Conservation (phyloP, 306 rosid genomes). For the Coriaria nepalensis region DNA sequence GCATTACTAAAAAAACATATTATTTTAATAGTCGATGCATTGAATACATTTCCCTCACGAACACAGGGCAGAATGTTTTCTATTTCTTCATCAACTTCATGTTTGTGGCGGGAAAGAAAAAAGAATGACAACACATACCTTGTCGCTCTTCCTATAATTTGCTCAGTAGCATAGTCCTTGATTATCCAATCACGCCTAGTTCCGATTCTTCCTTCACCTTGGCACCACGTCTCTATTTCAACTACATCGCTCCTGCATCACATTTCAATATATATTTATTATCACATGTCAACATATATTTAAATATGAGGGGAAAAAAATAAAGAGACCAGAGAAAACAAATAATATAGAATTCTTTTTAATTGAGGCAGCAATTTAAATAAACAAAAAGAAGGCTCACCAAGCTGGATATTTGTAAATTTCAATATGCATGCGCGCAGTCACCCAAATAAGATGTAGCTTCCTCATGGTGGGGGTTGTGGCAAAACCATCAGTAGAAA, state of each 20-base stretch:
- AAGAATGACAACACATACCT: conserved; percentile 26
- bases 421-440: conserved; percentile 98
- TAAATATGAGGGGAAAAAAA: neutral
- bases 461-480: conserved; percentile 92
- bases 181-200: conserved; percentile 89
- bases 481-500: conserved; percentile 88
- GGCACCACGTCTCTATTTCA: conserved; percentile 96
- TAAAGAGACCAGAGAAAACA: neutral
- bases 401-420: conserved; percentile 93
- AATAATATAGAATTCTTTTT: neutral
- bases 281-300: conserved; percentile 10
- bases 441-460: conserved; percentile 90
- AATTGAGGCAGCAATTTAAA: conserved; percentile 2
- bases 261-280: conserved; percentile 4
- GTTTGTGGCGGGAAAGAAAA: neutral
- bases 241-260: conserved; percentile 82
- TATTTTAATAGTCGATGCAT: too few relatives aligned
- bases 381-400: conserved; percentile 28
- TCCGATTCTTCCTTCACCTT: conserved; percentile 87
- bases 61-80: too few relatives aligned
- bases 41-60: too few relatives aligned
- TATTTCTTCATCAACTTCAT: neutral
- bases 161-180: conserved; percentile 52
- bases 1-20: too few relatives aligned
- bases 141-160: conserved; percentile 94